phyloP scores from a whole-genome alignment of 352 stramenopile species.

The Pelagophyceae sp. region DNA sequence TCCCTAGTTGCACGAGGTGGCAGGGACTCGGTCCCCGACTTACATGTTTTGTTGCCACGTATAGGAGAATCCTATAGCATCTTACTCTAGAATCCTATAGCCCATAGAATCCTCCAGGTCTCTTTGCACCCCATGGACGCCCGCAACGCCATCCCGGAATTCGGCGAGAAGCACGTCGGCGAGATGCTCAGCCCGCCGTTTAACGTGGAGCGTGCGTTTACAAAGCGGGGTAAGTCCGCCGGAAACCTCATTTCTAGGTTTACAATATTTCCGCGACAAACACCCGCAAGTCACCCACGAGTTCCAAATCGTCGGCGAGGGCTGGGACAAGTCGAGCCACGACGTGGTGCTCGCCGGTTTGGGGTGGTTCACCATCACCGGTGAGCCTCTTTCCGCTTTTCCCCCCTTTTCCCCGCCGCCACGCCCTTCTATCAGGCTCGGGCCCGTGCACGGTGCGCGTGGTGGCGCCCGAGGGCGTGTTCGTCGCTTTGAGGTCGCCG shows the following conservation, averaged over 20 bases:
- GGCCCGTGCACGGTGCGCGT: too few species aligned
- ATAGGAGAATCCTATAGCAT: too few species aligned
- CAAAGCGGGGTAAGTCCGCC: too few species aligned
- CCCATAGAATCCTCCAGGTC: too few species aligned
- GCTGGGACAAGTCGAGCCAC: not conserved
- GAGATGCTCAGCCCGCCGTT: not conserved
- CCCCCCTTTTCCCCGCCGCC: too few species aligned
- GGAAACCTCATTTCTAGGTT: too few species aligned
- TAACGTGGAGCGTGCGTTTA: not conserved
- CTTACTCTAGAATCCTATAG: too few species aligned
- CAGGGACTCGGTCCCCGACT: too few species aligned
- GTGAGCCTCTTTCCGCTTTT: too few species aligned
- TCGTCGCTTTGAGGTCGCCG: not conserved
- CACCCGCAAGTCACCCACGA: not conserved
- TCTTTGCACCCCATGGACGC: not conserved
- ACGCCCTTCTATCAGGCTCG: too few species aligned
- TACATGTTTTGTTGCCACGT: too few species aligned
- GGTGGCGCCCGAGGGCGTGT: not conserved
- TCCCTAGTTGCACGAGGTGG: too few species aligned
- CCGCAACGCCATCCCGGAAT: not conserved
- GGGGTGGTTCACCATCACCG: conserved; percentile 3
- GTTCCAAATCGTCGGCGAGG: not conserved
- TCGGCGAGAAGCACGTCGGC: conserved; percentile 6
- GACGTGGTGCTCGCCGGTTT: conserved; percentile 4
- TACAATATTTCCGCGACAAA: not conserved